Base-by-base conservation (phyloP, 2,329 filamentous ascomycete species). In the Penicillium sp. region DNA sequence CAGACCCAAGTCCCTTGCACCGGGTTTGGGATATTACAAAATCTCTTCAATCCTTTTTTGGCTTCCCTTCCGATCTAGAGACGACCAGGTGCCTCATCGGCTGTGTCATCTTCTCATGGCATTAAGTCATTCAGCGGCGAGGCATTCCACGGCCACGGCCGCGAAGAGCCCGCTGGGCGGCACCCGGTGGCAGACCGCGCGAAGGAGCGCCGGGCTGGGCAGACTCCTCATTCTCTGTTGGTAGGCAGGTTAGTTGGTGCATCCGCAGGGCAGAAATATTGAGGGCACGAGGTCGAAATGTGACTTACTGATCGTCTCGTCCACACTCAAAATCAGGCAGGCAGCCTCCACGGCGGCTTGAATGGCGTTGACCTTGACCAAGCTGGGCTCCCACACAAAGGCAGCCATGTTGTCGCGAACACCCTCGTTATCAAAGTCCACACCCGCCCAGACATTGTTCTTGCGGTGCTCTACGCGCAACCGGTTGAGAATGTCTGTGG, bases 331-430 rank as follows among this genome's bases (percentile, higher is more conserved):
- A 67, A 99, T 98, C 81, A 99, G 80, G 81, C 95, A 99, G 68
- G 90, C 90, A 22, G 95, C 95, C 80, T 99, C 95, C 35, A 93
- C 93, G 53, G 95, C 95, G 19, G 95, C 94, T 81, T 96, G 92
- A 65, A 99, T 89, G 67, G 95, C 95, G 77, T 99, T 99, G 77
- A 96, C 84, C 87, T 99, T 99, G 74, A 99, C 91, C 64, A 98
- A 82, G 50, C 91, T 90, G 6, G 95, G 95, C 80, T 99, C 95
- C 95, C 95, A 99, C 43, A 99, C 95, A 76, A 98, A 99, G 57
- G 86, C 88, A 75, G 91, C 89, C 85, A 98, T 89, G 83, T 98
- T 98, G 80, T 99, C 90, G 59, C 91, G 84, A 63, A 97, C 90
- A 62, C 93, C 93, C 80, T 99, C 95, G 70, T 92, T 87, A 66